These are phyloP conservation scores for Phaeodactylum tricornutum DNA, from an alignment of 108 stramenopile genomes.

Conservation along the genomic window DNA sequence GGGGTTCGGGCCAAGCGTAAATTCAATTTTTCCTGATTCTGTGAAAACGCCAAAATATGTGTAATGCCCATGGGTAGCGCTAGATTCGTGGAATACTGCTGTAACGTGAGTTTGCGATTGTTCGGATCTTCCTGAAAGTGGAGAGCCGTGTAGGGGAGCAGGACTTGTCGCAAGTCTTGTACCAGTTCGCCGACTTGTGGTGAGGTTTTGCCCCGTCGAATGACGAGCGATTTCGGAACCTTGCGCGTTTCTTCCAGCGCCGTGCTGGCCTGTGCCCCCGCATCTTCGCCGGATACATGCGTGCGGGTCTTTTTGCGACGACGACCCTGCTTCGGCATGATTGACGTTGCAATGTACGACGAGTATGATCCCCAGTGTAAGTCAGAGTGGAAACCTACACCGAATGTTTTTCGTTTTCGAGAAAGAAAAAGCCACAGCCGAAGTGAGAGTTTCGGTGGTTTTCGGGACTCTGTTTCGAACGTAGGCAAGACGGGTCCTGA, in stretches of 20 bases:
- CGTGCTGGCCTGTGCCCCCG: constrained; percentile 25
- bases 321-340: constrained; percentile 64
- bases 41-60: constrained; percentile 87
- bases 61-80: constrained; percentile 86
- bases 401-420: too few relatives aligned
- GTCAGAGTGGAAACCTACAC: too few relatives aligned
- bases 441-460: too few relatives aligned
- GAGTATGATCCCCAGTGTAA: too few relatives aligned
- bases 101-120: constrained; percentile 62
- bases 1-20: constrained; percentile 86
- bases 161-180: constrained; percentile 81
- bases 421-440: too few relatives aligned
- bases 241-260: constrained; percentile 37
- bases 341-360: too few relatives aligned
- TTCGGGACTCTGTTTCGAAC: too few relatives aligned
- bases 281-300: constrained; percentile 63
- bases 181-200: constrained; percentile 75
- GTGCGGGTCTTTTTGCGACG: constrained; percentile 79
- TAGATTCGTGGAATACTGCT: constrained; percentile 64
- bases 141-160: constrained; percentile 94
- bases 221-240: constrained; percentile 67
- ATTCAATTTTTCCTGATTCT: constrained; percentile 71
- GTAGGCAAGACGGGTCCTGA: too few relatives aligned
- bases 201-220: constrained; percentile 75
- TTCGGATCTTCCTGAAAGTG: constrained; percentile 88